Evolutionary conservation across 345 rosid species (phyloP), one percentile per base, ranked within the genome.

Genomic region (Melaleuca quinquenervia): DNA sequence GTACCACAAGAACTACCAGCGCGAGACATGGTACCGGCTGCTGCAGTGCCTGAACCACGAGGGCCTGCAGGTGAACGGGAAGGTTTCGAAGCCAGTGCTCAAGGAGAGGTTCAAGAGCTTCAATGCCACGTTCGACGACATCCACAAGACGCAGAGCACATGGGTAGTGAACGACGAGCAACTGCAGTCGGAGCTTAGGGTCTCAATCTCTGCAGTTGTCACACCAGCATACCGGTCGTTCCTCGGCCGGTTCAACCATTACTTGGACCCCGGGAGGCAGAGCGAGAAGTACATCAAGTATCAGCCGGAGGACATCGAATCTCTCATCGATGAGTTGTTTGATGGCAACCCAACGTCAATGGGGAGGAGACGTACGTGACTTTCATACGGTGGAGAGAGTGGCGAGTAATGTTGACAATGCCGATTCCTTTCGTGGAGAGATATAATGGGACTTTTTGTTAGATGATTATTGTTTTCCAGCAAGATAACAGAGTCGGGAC

Each of bases 151-250:
- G 56, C 98, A 97, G 87, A 93, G 94, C 82, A 85, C 95, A 8
- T 97, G 99, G 99, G 93, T 97, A 50, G 98, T 96, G 82, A 91
- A 94, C 49, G 98, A 97, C 80, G 96, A 93, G 86, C 98, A 96
- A 90, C 92, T 97, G 50, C 96, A 96, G 83, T 95, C 97, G 3
- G 99, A 97, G 95, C 95, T 96, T 5, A 85, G 98, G 89, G 94
- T 95, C 5, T 95, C 99, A 7, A 94, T 97, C 82, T 80, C 98
- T 3, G 95, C 97, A 3, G 90, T 97, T 62, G 91, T 97, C 89
- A 97, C 93, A 49, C 98, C 98, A 12, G 98, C 99, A 4, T 97
- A 97, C 88, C 83, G 98, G 86, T 91, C 95, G 22, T 95, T 95
- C 89, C 86, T 95, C 27, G 92, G 96, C 85, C 91, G 98, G 91